Evolutionary conservation across 441 rosid species (phyloP).

Genomic region (Pelargonium australe): DNA sequence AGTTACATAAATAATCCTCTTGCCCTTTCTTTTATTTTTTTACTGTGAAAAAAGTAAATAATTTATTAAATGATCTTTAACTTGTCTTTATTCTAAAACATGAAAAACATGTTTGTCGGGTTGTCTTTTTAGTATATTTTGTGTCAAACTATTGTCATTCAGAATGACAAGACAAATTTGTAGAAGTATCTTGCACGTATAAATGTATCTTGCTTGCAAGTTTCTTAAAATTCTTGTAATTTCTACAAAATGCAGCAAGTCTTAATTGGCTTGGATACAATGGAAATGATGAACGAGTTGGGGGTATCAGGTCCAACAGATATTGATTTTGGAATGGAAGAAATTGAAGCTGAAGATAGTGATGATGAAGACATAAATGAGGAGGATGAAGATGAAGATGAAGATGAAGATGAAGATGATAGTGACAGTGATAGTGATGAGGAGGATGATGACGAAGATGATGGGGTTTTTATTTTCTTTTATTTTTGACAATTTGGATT

Average conservation of each 20-base stretch:
- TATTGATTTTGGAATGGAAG: slow-evolving; percentile 64
- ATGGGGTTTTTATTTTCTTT: slow-evolving; percentile 36
- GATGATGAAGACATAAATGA: slow-evolving; percentile 50
- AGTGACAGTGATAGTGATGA: neutral
- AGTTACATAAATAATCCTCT: too few relatives aligned
- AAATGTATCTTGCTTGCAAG: slow-evolving; percentile 2
- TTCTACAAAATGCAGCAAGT: slow-evolving; percentile 67
- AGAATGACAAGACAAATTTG: neutral
- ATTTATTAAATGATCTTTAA: too few relatives aligned
- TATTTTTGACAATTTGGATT: slow-evolving; percentile 10
- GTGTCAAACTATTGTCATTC: neutral
- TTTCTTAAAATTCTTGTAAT: slow-evolving; percentile 7
- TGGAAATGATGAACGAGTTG: slow-evolving; percentile 71
- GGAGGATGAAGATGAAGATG: slow-evolving; percentile 36
- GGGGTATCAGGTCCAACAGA: slow-evolving; percentile 57
- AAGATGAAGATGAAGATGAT: neutral
- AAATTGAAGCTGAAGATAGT: slow-evolving; percentile 55
- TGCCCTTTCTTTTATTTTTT: too few relatives aligned
- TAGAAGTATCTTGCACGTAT: neutral
- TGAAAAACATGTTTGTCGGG: neutral
- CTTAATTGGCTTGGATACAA: slow-evolving; percentile 74
- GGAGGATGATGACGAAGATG: slow-evolving; percentile 39
- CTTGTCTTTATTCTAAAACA: too few relatives aligned
- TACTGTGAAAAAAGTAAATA: too few relatives aligned
- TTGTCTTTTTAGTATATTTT: neutral